Evolutionary conservation across 2,329 filamentous ascomycete species (phyloP).

Genomic region (Celoporthe dispersa): DNA sequence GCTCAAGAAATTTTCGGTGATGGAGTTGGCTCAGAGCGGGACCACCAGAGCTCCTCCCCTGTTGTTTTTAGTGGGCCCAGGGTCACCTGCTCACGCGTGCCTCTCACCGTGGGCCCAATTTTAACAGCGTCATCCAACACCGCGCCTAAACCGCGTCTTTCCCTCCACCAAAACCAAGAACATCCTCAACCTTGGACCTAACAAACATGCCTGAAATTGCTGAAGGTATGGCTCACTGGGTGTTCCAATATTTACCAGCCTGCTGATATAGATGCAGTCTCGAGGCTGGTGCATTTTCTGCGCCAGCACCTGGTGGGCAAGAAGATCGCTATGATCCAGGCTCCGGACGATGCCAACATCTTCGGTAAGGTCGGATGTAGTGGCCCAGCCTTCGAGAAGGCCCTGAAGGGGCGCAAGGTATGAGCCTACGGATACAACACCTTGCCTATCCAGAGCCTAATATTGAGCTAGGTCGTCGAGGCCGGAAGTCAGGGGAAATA

Average conservation of each 20-base stretch:
- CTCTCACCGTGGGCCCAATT: background rate
- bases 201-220: constrained; percentile 64
- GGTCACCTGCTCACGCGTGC: constrained; percentile 20
- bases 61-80: background rate
- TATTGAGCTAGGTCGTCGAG: constrained; percentile 50
- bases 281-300: constrained; percentile 84
- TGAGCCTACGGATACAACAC: background rate
- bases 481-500: constrained; percentile 94
- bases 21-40: constrained; percentile 17
- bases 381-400: constrained; percentile 72
- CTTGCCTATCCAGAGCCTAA: background rate
- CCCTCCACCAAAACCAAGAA: background rate
- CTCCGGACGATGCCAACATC: constrained; percentile 80
- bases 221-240: constrained; percentile 49
- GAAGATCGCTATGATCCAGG: constrained; percentile 70
- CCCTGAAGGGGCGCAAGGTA: constrained; percentile 73
- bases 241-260: constrained; percentile 8
- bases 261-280: constrained; percentile 55
- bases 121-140: constrained; percentile 16
- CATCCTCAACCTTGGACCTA: background rate
- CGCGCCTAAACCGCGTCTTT: constrained; percentile 23
- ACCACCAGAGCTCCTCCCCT: constrained; percentile 15
- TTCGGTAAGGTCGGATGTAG: constrained; percentile 91
- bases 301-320: constrained; percentile 83
- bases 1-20: constrained; percentile 16